phyloP scores from a whole-genome alignment of 495 filamentous ascomycete species.

The Hyaloscypha hepaticicola region DNA sequence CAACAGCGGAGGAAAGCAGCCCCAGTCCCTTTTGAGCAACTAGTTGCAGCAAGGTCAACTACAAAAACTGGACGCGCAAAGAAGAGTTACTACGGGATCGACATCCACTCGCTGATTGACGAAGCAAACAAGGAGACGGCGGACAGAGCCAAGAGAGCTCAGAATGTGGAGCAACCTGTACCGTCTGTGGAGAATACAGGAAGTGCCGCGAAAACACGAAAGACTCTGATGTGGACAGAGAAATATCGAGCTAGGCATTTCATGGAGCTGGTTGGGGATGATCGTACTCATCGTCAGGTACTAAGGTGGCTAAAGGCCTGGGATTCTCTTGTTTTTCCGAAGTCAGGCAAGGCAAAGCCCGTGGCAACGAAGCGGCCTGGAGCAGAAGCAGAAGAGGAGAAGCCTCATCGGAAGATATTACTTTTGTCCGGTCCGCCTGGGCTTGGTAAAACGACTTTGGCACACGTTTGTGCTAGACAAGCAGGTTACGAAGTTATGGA shows the following conservation, averaged over 20 bases:
- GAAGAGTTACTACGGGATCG: constrained; percentile 85
- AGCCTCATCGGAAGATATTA: constrained; percentile 78
- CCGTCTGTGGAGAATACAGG: constrained; percentile 39
- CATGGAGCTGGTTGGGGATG: constrained; percentile 90
- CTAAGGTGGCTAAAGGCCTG: constrained; percentile 91
- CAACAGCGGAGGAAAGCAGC: constrained; percentile 46
- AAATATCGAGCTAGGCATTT: constrained; percentile 92
- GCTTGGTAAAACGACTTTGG: constrained; percentile 92
- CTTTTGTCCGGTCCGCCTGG: constrained; percentile 89
- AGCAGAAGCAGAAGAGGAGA: constrained; percentile 59
- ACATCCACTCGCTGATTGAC: constrained; percentile 80
- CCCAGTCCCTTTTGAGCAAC: constrained; percentile 60
- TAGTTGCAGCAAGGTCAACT: constrained; percentile 68
- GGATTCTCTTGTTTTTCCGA: constrained; percentile 90
- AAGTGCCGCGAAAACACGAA: constrained; percentile 44
- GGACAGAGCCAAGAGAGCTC: constrained; percentile 15
- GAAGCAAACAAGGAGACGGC: constrained; percentile 53
- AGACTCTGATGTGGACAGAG: constrained; percentile 73
- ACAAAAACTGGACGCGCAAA: constrained; percentile 69
- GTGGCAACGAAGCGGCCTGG: constrained; percentile 33
- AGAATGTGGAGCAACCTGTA: constrained; percentile 33
- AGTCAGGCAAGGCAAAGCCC: constrained; percentile 55
- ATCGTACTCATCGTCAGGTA: constrained; percentile 88
- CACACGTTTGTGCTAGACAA: constrained; percentile 92
- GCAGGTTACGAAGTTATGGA: constrained; percentile 94